Percentiles rank a stretch among this genome's conserved stretches.
Conservation (phyloP, 2,329 filamentous ascomycete genomes). For the Exophiala viscosa region DNA sequence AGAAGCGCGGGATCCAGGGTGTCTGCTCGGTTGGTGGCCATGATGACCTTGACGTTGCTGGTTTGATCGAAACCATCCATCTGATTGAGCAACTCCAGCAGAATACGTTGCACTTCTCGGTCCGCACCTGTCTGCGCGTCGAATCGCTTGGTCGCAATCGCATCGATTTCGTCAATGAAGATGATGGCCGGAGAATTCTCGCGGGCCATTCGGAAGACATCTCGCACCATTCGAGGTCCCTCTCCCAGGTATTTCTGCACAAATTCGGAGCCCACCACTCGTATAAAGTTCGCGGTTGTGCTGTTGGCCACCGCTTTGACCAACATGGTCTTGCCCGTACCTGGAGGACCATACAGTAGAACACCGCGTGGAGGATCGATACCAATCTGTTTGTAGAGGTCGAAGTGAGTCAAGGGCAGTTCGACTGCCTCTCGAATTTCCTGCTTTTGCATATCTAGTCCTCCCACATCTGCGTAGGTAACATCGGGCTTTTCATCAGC, state of each 20-base stretch:
- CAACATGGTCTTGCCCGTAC: conserved; percentile 94
- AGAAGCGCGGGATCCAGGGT: conserved; percentile 93
- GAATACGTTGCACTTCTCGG: conserved; percentile 95
- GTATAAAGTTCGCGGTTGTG: conserved; percentile 96
- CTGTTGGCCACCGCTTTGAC: conserved; percentile 98
- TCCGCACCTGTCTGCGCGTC: conserved; percentile 98
- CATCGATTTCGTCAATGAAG: conserved; percentile 99
- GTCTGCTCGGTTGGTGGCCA: conserved; percentile 98
- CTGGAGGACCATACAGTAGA: conserved; percentile 89
- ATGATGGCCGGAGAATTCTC: conserved; percentile 98
- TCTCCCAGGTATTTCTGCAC: conserved; percentile 99
- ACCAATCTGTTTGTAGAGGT: conserved; percentile 98
- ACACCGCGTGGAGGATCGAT: conserved; percentile 97
- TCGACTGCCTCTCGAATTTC: conserved; percentile 98
- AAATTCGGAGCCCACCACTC: conserved; percentile 96
- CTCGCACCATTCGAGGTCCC: conserved; percentile 96
- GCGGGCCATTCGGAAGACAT: conserved; percentile 97
- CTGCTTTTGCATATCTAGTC: conserved; percentile 99
- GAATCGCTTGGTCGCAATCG: conserved; percentile 98
- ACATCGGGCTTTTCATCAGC: conserved; percentile 97
- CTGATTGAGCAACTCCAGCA: conserved; percentile 95
- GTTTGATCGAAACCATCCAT: conserved; percentile 99
- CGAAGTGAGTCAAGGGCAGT: conserved; percentile 93
- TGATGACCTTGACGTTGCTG: conserved; percentile 99
- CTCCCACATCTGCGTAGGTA: conserved; percentile 95